Evolutionary conservation across 2,329 filamentous ascomycete genomes (phyloP), one percentile per base, ranked within the genome.

Genomic region (Alternaria sp.): DNA sequence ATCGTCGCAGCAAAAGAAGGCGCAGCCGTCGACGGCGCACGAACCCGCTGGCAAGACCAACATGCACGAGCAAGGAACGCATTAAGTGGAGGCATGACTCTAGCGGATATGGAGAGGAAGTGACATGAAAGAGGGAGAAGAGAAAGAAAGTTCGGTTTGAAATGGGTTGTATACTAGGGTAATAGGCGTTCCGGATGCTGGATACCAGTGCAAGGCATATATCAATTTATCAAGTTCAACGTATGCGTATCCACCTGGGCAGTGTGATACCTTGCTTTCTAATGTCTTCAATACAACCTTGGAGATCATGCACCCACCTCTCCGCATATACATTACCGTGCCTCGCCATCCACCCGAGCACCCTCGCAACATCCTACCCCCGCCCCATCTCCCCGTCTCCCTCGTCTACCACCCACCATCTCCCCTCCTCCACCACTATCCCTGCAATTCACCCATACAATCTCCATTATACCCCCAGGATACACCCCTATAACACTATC

Each of bases 41-140:
- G 75, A 30, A 73, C 70, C 47, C 67, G 77, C n/a, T 79, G 76
- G 74, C 73, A 78, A 62, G 46, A 73, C 3, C 77, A 79, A 63
- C 70, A 73, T 23, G 70, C 68, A 1, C 63, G 65, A 13, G 70
- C 71, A 3, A 59, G 67, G 7, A 61, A 67, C 11, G 71, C 67
- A 3, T 23, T 72, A 1, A 62, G 55, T 2, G 68, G 69, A 1
- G 71, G 69, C 5, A 52, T 65, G 13, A 64, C 59, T 13, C 11
- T 54, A 6, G 57, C 40, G 6, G 56, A 65, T 10, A 44, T 57
- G 11, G 62, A 60, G 40, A 43, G 17, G 13, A 60, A 49, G 55
- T 59, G 36, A 30, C 6, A 43, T 6, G 15, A n/a, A n/a, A 5
- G n/a, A 13, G 7, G 32, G 6, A 30, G 28, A 10, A 52, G 6